These are phyloP conservation scores for Phyllosticta capitalensis DNA, from an alignment of 2,329 filamentous ascomycete genomes.

Conservation along the genomic window DNA sequence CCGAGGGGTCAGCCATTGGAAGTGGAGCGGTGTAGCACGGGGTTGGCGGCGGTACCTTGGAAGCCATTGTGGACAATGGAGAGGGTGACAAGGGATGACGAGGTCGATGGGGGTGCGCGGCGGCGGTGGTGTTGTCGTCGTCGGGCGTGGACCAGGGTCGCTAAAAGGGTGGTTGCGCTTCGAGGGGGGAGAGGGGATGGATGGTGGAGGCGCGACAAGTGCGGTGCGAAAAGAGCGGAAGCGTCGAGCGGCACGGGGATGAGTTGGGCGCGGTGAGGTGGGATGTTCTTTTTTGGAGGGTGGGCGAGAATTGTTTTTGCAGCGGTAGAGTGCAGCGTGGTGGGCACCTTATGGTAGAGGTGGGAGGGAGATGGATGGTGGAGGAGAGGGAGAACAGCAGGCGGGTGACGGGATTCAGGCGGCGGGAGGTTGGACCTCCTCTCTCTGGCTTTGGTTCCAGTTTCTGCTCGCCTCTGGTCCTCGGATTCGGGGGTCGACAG, in stretches of 20 bases:
- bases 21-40: background rate
- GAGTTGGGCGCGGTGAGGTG: background rate
- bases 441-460: too few species aligned
- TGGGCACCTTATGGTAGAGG: background rate
- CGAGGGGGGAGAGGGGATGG: conserved; percentile 7
- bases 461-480: background rate
- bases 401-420: conserved; percentile 2
- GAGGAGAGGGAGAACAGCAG: conserved; percentile 4
- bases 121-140: background rate
- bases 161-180: conserved; percentile 7
- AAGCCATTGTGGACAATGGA: conserved; percentile 23
- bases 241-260: background rate
- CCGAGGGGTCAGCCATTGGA: conserved; percentile 17
- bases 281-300: background rate
- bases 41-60: conserved; percentile 21
- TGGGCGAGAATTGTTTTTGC: background rate
- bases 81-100: background rate
- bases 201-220: conserved; percentile 3
- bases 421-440: conserved; percentile 11
- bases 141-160: conserved; percentile 8
- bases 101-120: background rate
- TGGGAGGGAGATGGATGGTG: background rate
- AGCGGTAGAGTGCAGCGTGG: background rate
- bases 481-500: background rate
- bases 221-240: conserved; percentile 9